Evolutionary conservation across 192 early-diverging fungal genomes (phyloP).

Genomic region (Backusella tuberculispora): DNA sequence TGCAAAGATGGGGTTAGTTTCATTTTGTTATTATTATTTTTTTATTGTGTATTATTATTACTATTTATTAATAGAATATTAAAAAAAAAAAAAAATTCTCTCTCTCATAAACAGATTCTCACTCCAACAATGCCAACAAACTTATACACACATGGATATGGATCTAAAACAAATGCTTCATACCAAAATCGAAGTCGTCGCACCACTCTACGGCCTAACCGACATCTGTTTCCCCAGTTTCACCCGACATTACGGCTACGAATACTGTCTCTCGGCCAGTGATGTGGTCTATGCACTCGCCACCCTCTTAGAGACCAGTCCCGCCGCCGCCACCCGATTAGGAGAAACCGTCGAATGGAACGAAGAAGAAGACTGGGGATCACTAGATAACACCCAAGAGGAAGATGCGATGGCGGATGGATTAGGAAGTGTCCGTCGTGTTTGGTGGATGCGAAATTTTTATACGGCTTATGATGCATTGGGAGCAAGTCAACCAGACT

Average conservation of each 20-base stretch:
- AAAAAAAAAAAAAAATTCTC: background rate
- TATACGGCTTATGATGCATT: conserved; percentile 91
- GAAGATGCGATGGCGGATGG: conserved; percentile 6
- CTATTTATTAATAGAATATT: too few relatives aligned
- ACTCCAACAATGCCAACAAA: conserved; percentile 74
- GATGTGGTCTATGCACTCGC: conserved; percentile 84
- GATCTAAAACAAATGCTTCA: conserved; percentile 76
- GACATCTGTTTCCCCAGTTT: conserved; percentile 84
- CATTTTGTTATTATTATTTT: background rate
- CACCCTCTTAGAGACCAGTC: conserved; percentile 66
- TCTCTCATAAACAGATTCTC: conserved; percentile 63
- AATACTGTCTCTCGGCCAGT: conserved; percentile 66
- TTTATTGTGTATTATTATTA: too few relatives aligned
- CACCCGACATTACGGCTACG: conserved; percentile 75
- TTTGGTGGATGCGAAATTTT: conserved; percentile 80
- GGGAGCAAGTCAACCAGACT: conserved; percentile 30
- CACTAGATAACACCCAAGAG: background rate
- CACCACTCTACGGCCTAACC: conserved; percentile 78
- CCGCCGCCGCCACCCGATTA: conserved; percentile 42
- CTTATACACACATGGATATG: conserved; percentile 73
- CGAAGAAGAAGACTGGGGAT: conserved; percentile 37
- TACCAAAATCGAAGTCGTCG: conserved; percentile 65
- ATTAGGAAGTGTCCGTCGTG: conserved; percentile 18
- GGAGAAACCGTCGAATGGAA: conserved; percentile 42
- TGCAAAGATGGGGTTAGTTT: conserved; percentile 84